These are phyloP conservation scores for Podila epigama DNA, from an alignment of 192 early-diverging fungal species.

Conservation along the genomic window DNA sequence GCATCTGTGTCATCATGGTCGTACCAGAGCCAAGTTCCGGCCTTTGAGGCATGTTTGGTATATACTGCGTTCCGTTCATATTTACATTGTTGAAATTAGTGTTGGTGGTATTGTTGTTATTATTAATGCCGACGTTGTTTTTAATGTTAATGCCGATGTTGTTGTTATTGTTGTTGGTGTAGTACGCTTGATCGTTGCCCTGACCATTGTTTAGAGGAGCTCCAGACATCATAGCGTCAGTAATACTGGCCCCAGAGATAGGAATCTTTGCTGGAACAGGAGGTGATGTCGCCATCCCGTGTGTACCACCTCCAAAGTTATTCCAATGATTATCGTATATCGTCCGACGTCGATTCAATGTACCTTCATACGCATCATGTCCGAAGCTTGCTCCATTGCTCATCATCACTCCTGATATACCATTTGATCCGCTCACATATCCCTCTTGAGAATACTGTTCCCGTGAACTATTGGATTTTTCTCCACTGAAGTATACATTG, in stretches of 20 bases:
- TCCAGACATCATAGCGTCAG: conserved; percentile 7
- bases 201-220: too few relatives aligned
- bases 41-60: too few relatives aligned
- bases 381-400: neutral
- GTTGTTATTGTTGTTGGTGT: neutral
- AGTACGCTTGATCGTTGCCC: too few relatives aligned
- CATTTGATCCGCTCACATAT: neutral
- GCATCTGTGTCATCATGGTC: neutral
- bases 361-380: neutral
- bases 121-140: too few relatives aligned
- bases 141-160: too few relatives aligned
- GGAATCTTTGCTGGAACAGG: conserved; percentile 31
- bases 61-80: too few relatives aligned
- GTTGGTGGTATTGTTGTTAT: too few relatives aligned
- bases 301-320: conserved; percentile 27
- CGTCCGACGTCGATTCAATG: conserved; percentile 14
- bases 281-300: conserved; percentile 4
- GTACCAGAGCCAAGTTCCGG: too few relatives aligned
- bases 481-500: neutral
- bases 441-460: neutral
- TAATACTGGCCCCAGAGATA: conserved; percentile 9
- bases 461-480: neutral
- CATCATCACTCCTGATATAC: too few relatives aligned
- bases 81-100: too few relatives aligned
- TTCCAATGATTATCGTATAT: conserved; percentile 44